These are phyloP conservation scores for Talaromyces sp. DNA, from an alignment of 2,329 filamentous ascomycete genomes.

Conservation along the genomic window DNA sequence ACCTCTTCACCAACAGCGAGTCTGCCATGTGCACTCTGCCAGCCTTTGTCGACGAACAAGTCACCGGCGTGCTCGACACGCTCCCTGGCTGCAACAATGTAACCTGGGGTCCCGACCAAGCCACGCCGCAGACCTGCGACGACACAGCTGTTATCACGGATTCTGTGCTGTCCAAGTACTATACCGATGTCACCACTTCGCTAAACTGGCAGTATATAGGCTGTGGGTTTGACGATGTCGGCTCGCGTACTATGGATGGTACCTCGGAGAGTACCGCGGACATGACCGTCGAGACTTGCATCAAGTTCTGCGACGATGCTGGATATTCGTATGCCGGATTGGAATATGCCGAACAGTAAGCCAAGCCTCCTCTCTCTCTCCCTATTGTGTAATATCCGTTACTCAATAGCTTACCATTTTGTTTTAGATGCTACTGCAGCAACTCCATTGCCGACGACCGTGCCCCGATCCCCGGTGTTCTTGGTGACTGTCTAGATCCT, in stretches of 20 bases:
- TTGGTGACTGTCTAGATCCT: slow-evolving; percentile 21
- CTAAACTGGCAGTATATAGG: slow-evolving; percentile 57
- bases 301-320: slow-evolving; percentile 24
- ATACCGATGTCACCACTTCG: slow-evolving; percentile 41
- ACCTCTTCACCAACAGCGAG: slow-evolving; percentile 51
- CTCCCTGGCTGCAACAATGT: slow-evolving; percentile 25
- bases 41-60: slow-evolving; percentile 31
- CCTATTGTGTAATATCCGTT: not conserved
- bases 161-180: slow-evolving; percentile 20
- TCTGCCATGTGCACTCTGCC: slow-evolving; percentile 51
- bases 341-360: slow-evolving; percentile 19
- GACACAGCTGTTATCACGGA: slow-evolving; percentile 2
- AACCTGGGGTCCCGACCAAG: slow-evolving; percentile 31
- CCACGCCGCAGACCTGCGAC: slow-evolving; percentile 17
- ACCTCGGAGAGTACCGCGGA: slow-evolving; percentile 16
- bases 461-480: slow-evolving; percentile 20
- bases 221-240: slow-evolving; percentile 50
- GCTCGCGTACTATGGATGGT: slow-evolving; percentile 31
- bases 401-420: not conserved
- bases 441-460: slow-evolving; percentile 5
- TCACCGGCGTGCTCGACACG: slow-evolving; percentile 17
- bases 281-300: slow-evolving; percentile 25
- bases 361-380: not conserved
- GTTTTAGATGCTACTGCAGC: slow-evolving; percentile 10
- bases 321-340: slow-evolving; percentile 29